phyloP scores from a whole-genome alignment of 495 filamentous ascomycete genomes.

The Symbiotaphrina buchneri region DNA sequence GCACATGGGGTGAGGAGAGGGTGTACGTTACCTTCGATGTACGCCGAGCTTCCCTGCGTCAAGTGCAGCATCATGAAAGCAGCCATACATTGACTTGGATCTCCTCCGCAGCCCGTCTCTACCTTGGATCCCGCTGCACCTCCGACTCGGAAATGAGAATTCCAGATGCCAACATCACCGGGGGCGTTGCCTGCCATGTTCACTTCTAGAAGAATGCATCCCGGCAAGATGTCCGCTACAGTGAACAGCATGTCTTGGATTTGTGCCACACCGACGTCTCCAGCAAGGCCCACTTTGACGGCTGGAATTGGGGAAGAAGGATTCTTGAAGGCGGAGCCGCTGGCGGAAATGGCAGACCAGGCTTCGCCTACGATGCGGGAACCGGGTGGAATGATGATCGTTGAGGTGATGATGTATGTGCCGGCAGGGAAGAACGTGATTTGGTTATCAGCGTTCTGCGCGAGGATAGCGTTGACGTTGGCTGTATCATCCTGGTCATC shows the following conservation, averaged over 20 bases:
- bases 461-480: conserved; percentile 26
- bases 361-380: conserved; percentile 32
- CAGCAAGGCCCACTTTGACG: neutral
- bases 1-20: too few relatives aligned
- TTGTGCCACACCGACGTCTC: neutral
- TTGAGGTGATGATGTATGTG: conserved; percentile 33
- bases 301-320: conserved; percentile 9
- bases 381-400: conserved; percentile 28
- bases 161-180: too few relatives aligned
- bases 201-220: neutral
- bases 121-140: too few relatives aligned
- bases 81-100: too few relatives aligned
- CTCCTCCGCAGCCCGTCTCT: too few relatives aligned
- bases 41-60: too few relatives aligned
- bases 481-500: conserved; percentile 16
- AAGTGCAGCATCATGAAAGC: too few relatives aligned
- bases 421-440: conserved; percentile 38
- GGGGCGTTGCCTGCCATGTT: too few relatives aligned
- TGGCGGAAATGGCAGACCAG: conserved; percentile 22
- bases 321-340: conserved; percentile 8
- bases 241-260: conserved; percentile 1
- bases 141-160: too few relatives aligned
- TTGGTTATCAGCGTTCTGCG: conserved; percentile 23
- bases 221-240: neutral
- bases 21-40: too few relatives aligned